phyloP scores from a whole-genome alignment of 2,329 filamentous ascomycete species.

The Clonostachys byssicola region DNA sequence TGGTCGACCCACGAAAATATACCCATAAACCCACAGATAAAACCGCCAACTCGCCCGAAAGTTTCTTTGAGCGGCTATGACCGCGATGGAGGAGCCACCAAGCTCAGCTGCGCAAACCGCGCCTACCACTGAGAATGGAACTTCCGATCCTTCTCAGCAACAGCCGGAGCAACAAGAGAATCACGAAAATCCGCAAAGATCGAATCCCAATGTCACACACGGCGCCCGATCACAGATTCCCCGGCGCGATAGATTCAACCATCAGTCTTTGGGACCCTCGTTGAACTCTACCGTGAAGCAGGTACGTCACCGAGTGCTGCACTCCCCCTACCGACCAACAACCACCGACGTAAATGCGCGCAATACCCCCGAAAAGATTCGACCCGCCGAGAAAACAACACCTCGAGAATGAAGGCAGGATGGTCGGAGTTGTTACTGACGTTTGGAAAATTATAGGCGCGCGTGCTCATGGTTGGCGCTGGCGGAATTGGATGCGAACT shows the following conservation, averaged over 20 bases:
- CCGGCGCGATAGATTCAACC: constrained; percentile 50
- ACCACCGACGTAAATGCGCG: not conserved
- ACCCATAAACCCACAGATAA: not conserved
- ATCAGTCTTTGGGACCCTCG: constrained; percentile 62
- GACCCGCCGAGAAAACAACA: not conserved
- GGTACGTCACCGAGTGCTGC: constrained; percentile 34
- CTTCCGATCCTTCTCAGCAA: not conserved
- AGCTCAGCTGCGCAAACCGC: not conserved
- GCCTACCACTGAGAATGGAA: not conserved
- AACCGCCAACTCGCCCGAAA: not conserved
- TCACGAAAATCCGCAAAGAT: constrained; percentile 10
- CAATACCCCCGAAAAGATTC: not conserved
- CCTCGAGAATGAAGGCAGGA: not conserved
- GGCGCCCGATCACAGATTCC: constrained; percentile 16
- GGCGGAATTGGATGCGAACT: constrained; percentile 97
- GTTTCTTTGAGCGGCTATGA: not conserved
- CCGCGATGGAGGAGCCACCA: not conserved
- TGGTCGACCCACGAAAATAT: not conserved
- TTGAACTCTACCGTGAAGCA: constrained; percentile 65
- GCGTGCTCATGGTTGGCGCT: constrained; percentile 89
- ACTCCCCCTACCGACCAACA: not conserved
- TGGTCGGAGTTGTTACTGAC: constrained; percentile 8
- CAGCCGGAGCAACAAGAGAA: constrained; percentile 6
- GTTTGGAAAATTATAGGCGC: constrained; percentile 50
- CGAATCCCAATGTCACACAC: constrained; percentile 10